These are phyloP conservation scores for Strobilomyces confusus DNA, from an alignment of 768 basidiomycete species.

Conservation along the genomic window DNA sequence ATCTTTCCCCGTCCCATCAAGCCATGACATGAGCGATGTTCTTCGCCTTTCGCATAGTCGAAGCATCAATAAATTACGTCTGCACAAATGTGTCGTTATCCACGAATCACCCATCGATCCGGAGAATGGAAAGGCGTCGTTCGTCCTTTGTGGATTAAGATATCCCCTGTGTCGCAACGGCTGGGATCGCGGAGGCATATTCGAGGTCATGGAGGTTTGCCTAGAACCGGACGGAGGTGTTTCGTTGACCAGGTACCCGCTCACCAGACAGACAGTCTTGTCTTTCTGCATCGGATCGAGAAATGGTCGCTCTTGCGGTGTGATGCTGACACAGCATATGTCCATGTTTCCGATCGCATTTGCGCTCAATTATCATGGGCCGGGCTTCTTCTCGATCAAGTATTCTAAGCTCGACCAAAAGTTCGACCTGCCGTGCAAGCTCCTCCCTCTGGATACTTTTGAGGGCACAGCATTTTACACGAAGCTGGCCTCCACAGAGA, in stretches of 20 bases:
- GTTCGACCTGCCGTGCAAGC: too few relatives aligned
- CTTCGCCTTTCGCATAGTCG: constrained; percentile 2
- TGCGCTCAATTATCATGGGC: too few relatives aligned
- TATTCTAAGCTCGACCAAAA: too few relatives aligned
- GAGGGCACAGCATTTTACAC: too few relatives aligned
- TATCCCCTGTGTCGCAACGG: not conserved
- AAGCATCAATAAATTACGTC: not conserved
- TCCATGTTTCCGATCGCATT: too few relatives aligned
- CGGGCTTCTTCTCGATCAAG: too few relatives aligned
- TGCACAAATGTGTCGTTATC: not conserved
- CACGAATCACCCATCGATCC: constrained; percentile 1
- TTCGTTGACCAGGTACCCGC: not conserved
- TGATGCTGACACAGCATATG: too few relatives aligned
- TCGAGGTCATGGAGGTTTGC: constrained; percentile 1
- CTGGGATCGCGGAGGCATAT: too few relatives aligned
- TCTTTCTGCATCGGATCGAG: constrained; percentile 1
- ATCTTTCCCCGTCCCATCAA: constrained; percentile 5
- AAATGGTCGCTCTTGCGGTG: too few relatives aligned
- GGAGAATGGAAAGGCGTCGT: not conserved
- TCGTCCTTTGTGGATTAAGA: constrained; percentile 1
- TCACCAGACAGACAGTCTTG: not conserved
- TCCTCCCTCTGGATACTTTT: too few relatives aligned
- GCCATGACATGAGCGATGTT: not conserved
- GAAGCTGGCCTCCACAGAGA: too few relatives aligned
- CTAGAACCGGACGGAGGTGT: constrained; percentile 5